Evolutionary conservation across 2,329 filamentous ascomycete genomes (phyloP), one percentile per base, ranked within the genome.

Genomic region (Spiromastix sp.): DNA sequence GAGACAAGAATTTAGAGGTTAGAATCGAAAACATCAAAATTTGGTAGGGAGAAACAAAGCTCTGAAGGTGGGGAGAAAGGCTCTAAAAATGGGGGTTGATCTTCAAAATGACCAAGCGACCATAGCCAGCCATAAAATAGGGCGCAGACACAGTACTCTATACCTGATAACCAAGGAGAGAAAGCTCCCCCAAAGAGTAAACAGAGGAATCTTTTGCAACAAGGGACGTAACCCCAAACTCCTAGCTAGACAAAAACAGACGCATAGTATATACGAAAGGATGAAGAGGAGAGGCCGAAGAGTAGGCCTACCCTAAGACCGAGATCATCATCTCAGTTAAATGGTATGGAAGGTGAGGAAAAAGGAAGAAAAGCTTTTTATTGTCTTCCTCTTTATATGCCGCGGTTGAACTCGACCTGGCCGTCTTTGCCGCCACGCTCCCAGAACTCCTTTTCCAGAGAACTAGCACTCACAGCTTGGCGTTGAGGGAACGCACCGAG

Each of bases 401-500:
- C 91, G 52, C 91, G 76, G 61, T 98, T 96, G 63, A 98, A 96
- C 56, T 93, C 85, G n/a, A 98, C 83, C 66, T 85, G 69, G 0
- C 84, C 87, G 36, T 74, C 73, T 44, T 80, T 73, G 1, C 87
- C 89, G 20, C 85, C 87, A 38, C 74, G 74, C 5, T 77, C 80
- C 63, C 80, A 81, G 57, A 98, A 96, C 61, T 94, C 84, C 43
- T 81, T 69, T 68, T 96, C 91, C 38, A 98, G 64, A 33, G 67
- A 77, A 19, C 74, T 71, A 1, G 82, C 86, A 44, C 71, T 73
- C 27, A 96, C 81, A 43, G 75, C 74, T 67, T 98, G 85, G 44
- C 86, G 71, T 64, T 95, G 87, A 3, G 91, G 91, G 63, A 98
- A 98, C 2, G 85, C 85, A 6, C 79, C 91, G 34, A 98, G 67